Conservation (phyloP, 139 green algal genomes). For the Choricystis sp. region DNA sequence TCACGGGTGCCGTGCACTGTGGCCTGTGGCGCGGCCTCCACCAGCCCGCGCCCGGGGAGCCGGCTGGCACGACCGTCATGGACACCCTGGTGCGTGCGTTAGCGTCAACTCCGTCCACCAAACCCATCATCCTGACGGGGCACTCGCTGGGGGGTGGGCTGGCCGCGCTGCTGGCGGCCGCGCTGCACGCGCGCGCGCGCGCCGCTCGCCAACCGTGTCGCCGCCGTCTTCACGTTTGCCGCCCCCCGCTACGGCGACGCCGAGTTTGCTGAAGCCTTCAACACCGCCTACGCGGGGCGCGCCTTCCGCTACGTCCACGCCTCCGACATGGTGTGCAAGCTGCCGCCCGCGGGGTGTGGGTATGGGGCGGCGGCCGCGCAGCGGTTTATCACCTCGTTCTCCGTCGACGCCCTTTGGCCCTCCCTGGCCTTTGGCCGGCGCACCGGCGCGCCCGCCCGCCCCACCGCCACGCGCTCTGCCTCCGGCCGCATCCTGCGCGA, state of each 20-base stretch:
- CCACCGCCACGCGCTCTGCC: neutral
- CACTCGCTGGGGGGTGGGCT: neutral
- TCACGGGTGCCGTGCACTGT: neutral
- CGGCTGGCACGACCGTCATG: neutral
- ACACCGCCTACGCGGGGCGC: neutral
- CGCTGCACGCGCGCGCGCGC: neutral
- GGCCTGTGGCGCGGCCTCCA: neutral
- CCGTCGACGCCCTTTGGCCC: neutral
- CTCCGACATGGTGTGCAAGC: slow-evolving; percentile 6
- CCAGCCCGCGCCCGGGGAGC: neutral
- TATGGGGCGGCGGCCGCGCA: neutral
- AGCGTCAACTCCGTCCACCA: no score
- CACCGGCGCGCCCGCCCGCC: neutral
- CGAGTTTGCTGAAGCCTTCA: neutral
- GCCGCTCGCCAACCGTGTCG: neutral
- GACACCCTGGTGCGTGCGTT: neutral
- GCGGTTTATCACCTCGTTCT: slow-evolving; percentile 1
- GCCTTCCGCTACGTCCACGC: slow-evolving; percentile 3
- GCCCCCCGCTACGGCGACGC: slow-evolving; percentile 1
- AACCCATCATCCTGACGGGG: neutral
- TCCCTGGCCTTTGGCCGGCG: neutral
- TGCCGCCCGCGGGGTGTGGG: slow-evolving; percentile 2
- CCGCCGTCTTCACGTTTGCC: slow-evolving; percentile 1
- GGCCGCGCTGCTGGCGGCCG: neutral
- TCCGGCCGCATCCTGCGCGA: neutral